Evolutionary conservation across 2,329 filamentous ascomycete species (phyloP).

Genomic region (Pseudogymnoascus sp.): DNA sequence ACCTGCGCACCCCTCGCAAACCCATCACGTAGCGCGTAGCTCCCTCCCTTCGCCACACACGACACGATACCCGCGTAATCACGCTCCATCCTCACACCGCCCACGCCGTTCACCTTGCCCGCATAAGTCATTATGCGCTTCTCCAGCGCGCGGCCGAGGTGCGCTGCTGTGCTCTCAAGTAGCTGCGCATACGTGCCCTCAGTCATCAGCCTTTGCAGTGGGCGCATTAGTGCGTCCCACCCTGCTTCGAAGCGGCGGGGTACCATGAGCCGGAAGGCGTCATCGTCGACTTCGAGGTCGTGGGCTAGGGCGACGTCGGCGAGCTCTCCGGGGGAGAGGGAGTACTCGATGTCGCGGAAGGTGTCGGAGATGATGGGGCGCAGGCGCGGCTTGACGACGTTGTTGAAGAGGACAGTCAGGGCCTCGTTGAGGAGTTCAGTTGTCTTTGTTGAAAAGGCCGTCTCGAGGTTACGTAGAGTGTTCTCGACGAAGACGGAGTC

Average conservation of each 20-base stretch:
- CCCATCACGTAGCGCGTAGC: constrained; percentile 68
- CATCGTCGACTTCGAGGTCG: constrained; percentile 37
- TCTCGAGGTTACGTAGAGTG: constrained; percentile 59
- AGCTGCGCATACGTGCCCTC: constrained; percentile 66
- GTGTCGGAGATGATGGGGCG: constrained; percentile 78
- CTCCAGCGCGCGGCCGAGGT: constrained; percentile 72
- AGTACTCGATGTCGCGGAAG: constrained; percentile 88
- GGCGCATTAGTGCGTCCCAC: constrained; percentile 79
- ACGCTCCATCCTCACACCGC: constrained; percentile 73
- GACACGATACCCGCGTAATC: constrained; percentile 71
- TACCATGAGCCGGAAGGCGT: constrained; percentile 56
- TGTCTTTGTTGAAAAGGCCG: constrained; percentile 67
- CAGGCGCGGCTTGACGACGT: constrained; percentile 77
- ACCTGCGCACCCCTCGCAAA: constrained; percentile 74
- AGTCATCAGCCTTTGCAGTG: constrained; percentile 78
- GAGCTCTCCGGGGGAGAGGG: constrained; percentile 53
- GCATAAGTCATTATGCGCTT: constrained; percentile 78
- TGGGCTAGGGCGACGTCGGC: constrained; percentile 45
- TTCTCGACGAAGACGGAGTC: constrained; percentile 63
- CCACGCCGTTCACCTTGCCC: constrained; percentile 66
- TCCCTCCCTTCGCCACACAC: constrained; percentile 55
- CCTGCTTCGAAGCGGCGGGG: constrained; percentile 70
- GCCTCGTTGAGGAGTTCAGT: constrained; percentile 77
- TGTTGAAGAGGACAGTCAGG: constrained; percentile 75
- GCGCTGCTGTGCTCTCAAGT: constrained; percentile 61